Evolutionary conservation across 2,329 filamentous ascomycete species (phyloP), one percentile per base, ranked within the genome.

Genomic region (Exophiala dermatitidis): DNA sequence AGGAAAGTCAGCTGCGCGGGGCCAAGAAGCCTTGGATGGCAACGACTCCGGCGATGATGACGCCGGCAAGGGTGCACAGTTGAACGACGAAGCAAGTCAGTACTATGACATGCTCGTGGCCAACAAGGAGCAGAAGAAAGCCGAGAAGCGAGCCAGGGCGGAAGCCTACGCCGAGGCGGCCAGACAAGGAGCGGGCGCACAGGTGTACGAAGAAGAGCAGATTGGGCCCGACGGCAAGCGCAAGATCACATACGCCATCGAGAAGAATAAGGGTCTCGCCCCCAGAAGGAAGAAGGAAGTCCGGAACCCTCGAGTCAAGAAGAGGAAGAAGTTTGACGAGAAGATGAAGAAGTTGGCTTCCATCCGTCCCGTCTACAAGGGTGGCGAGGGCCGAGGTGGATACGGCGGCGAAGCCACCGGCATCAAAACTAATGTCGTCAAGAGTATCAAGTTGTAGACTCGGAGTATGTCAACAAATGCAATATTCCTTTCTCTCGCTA

Each of bases 271-370:
- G 79, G 93, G 93, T 32, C 74, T 98, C 59, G 84, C 88, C 54
- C 89, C 90, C 44, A 85, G 86, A 71, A 79, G 91, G 60, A 94
- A 86, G 79, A 97, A 98, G 82, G 90, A 95, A 64, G 86, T 90
- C 54, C 79, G 91, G 59, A 98, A 98, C 74, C 90, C 93, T 34
- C 79, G 93, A 69, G 91, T 97, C 61, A 98, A 97, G 85, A 97
- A 96, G 85, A 83, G 89, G 72, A 89, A 89, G 82, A 90, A 89
- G 82, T 98, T 83, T 70, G 90, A 94, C 68, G 86, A 90, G 71
- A 96, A 95, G 80, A 86, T 91, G 81, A 97, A 96, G 87, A 96
- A 97, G 79, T 73, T 97, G 67, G 83, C 82, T 65, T 91, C 86
- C 67, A 88, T 90, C 76, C 88, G 86, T 74, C 81, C 87, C 5